Evolutionary conservation across 2,329 filamentous ascomycete species (phyloP), one percentile per base, ranked within the genome.

Genomic region (Cadophora gregata): DNA sequence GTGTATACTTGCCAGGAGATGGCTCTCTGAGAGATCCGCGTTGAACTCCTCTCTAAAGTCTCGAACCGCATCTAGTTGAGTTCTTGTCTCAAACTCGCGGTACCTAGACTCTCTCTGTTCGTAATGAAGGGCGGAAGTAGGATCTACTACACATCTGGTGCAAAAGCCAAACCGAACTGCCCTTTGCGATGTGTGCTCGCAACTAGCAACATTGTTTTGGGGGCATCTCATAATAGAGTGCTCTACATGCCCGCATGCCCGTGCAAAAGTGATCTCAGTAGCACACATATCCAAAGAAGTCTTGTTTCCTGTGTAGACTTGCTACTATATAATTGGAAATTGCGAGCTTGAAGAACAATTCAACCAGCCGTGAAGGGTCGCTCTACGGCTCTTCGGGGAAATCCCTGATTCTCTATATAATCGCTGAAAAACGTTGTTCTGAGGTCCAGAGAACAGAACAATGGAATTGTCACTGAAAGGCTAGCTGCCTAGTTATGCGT

Each of bases 151-250:
- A 24, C 53, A 58, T 1, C 9, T 21, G 16, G 16, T 58, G 10
- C 53, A 58, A 21, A 38, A 38, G 16, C 31, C n/a, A 33, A 4
- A 10, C 21, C 31, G 53, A 4, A 38, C 19, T 5, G 12, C 7
- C n/a, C 53, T 58, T 33, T 58, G 19, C 10, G n/a, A 24, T 14
- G n/a, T 38, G n/a, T 58, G 53, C 16, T 58, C 53, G 53, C 53
- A 58, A 21, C n/a, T 38, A 7, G 31, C 53, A 4, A 21, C 31
- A 10, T 14, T 8, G 25, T 8, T 5, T 9, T 38, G n/a, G 7
- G 53, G 5, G 53, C 53, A 58, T 25, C 3, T 8, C 16, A 24
- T 4, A 0, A 58, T 7, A 14, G 9, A 4, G 19, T 33, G 16
- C 33, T 24, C 33, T 9, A 21, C 31, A 25, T 58, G 53, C n/a